phyloP scores from a whole-genome alignment of 257 asterid species.

The Jacaranda copaia region DNA sequence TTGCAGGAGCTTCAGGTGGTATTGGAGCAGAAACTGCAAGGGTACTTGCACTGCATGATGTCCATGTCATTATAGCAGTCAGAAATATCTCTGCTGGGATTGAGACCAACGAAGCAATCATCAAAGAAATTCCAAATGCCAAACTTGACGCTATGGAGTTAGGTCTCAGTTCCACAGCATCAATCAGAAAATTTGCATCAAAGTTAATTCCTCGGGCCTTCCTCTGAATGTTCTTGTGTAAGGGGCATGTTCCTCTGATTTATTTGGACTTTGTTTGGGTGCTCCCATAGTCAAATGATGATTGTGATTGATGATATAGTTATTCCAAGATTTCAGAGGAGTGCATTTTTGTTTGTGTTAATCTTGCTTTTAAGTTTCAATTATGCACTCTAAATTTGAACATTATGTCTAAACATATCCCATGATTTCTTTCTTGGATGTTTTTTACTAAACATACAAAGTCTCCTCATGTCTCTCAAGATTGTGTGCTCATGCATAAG shows the following conservation, averaged over 20 bases:
- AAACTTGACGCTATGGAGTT: conserved; percentile 66
- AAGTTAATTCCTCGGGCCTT: conserved; percentile 51
- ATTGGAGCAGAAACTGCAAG: conserved; percentile 76
- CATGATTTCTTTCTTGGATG: no score
- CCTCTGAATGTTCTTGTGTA: conserved; percentile 74
- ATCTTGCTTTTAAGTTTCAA: no score
- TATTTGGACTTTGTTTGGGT: conserved; percentile 2
- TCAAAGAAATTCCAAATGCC: conserved; percentile 55
- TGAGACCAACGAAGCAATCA: conserved; percentile 51
- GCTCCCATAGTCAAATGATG: not conserved
- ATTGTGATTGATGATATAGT: not conserved
- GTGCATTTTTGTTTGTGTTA: conserved; percentile 2
- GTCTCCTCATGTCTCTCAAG: not conserved
- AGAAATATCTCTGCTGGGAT: conserved; percentile 55
- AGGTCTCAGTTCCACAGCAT: conserved; percentile 63
- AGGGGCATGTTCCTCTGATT: conserved; percentile 14
- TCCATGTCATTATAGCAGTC: conserved; percentile 68
- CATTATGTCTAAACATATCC: no score
- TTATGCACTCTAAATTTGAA: no score
- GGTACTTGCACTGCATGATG: conserved; percentile 69
- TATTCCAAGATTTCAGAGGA: not conserved
- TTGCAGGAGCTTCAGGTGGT: conserved; percentile 71
- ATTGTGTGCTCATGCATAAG: conserved; percentile 13
- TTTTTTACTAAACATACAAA: no score
- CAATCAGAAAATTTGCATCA: conserved; percentile 56